Evolutionary conservation across 2,329 filamentous ascomycete species (phyloP).

Genomic region (Macroventuria anomochaeta): DNA sequence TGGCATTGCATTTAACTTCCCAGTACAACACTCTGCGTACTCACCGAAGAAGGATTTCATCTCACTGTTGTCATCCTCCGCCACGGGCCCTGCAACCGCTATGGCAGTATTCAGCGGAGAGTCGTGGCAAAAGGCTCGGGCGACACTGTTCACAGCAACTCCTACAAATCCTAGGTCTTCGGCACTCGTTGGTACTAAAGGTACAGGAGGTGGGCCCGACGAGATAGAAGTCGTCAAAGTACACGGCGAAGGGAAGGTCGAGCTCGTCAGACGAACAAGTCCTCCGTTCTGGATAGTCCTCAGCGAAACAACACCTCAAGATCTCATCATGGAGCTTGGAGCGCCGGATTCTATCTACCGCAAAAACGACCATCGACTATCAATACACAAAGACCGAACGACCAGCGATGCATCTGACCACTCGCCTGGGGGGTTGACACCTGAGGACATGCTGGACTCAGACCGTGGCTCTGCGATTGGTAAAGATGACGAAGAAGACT

Average conservation of each 20-base stretch:
- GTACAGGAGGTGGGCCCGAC: slow-evolving; percentile 81
- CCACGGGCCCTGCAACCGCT: slow-evolving; percentile 76
- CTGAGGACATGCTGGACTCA: slow-evolving; percentile 41
- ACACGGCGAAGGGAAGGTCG: slow-evolving; percentile 77
- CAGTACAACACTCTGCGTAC: slow-evolving; percentile 75
- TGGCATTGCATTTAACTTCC: slow-evolving; percentile 91
- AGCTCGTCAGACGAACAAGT: slow-evolving; percentile 75
- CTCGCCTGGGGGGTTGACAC: slow-evolving; percentile 36
- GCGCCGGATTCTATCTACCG: slow-evolving; percentile 93
- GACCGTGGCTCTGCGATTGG: slow-evolving; percentile 43
- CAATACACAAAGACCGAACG: slow-evolving; percentile 69
- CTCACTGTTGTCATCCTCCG: slow-evolving; percentile 78
- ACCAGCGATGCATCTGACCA: slow-evolving; percentile 46
- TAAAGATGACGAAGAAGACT: slow-evolving; percentile 53
- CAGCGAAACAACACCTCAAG: slow-evolving; percentile 88
- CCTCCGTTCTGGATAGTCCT: slow-evolving; percentile 74
- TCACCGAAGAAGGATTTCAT: slow-evolving; percentile 82
- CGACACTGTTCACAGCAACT: slow-evolving; percentile 75
- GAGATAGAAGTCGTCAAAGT: slow-evolving; percentile 84
- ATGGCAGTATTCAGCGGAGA: slow-evolving; percentile 92
- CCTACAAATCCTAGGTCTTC: slow-evolving; percentile 77
- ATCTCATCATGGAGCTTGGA: slow-evolving; percentile 86
- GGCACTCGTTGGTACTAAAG: slow-evolving; percentile 67
- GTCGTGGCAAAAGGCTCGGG: slow-evolving; percentile 86
- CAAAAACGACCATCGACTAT: slow-evolving; percentile 87